These are phyloP conservation scores for Cryomyces antarcticus DNA, from an alignment of 495 filamentous ascomycete genomes.

Conservation along the genomic window DNA sequence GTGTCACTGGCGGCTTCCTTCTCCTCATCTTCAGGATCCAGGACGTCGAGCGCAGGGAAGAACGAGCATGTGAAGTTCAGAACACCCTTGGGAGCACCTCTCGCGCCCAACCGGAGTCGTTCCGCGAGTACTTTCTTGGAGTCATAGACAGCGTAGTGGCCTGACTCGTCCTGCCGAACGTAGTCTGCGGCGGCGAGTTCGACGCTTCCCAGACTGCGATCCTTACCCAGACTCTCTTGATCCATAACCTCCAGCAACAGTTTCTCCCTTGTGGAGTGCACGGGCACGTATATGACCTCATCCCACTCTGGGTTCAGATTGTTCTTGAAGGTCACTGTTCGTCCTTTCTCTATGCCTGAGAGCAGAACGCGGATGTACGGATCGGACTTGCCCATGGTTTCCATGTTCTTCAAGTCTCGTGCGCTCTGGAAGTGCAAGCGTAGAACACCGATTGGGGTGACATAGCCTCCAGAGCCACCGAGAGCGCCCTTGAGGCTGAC, in stretches of 20 bases:
- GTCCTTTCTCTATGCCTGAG: conserved; percentile 70
- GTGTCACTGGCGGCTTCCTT: conserved; percentile 14
- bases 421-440: conserved; percentile 79
- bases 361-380: conserved; percentile 77
- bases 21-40: conserved; percentile 84
- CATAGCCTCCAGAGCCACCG: conserved; percentile 66
- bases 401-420: conserved; percentile 67
- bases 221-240: conserved; percentile 68
- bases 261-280: conserved; percentile 72
- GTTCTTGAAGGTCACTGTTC: conserved; percentile 89
- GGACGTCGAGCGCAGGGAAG: conserved; percentile 69
- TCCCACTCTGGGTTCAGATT: conserved; percentile 94
- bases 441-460: conserved; percentile 85
- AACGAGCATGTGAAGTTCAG: conserved; percentile 77
- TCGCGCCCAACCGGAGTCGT: conserved; percentile 42
- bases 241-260: conserved; percentile 91
- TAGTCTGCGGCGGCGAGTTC: conserved; percentile 65
- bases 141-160: conserved; percentile 66
- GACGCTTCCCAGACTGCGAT: conserved; percentile 61
- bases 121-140: conserved; percentile 40
- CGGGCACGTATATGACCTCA: conserved; percentile 82
- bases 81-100: conserved; percentile 51
- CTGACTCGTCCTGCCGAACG: conserved; percentile 52
- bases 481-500: conserved; percentile 58
- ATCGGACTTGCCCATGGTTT: conserved; percentile 92